These are phyloP conservation scores for Globisporangium alternatum DNA, from an alignment of 352 stramenopile genomes.

Conservation along the genomic window DNA sequence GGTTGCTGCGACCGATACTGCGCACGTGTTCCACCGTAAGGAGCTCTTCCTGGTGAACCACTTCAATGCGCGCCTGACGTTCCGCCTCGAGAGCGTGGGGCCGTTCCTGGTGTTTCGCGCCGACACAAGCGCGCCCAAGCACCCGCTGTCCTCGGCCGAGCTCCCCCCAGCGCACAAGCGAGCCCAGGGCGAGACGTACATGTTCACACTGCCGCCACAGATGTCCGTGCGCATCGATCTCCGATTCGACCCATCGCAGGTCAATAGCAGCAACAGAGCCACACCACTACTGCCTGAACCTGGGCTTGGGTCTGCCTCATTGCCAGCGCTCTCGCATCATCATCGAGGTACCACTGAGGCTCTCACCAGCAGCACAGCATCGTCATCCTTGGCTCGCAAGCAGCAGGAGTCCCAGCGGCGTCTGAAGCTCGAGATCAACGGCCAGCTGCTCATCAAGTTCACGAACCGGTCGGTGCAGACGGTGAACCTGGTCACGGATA, in stretches of 20 bases:
- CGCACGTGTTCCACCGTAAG: slow-evolving; percentile 47
- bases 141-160: slow-evolving; percentile 54
- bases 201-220: slow-evolving; percentile 65
- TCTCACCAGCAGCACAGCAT: neutral
- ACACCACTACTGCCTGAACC: neutral
- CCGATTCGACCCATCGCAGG: slow-evolving; percentile 39
- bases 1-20: slow-evolving; percentile 20
- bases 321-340: neutral
- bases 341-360: neutral
- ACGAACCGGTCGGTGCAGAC: slow-evolving; percentile 62
- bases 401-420: slow-evolving; percentile 11
- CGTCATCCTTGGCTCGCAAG: neutral
- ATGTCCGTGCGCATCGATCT: slow-evolving; percentile 72
- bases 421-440: slow-evolving; percentile 30
- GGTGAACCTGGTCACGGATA: slow-evolving; percentile 39
- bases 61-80: slow-evolving; percentile 55
- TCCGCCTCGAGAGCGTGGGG: slow-evolving; percentile 61
- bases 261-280: neutral
- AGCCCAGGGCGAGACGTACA: slow-evolving; percentile 58
- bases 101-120: slow-evolving; percentile 60
- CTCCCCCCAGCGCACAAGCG: slow-evolving; percentile 52
- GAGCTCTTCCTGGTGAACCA: slow-evolving; percentile 62
- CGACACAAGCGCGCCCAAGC: slow-evolving; percentile 57
- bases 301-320: neutral
- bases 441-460: slow-evolving; percentile 65